Evolutionary conservation across 2,329 filamentous ascomycete species (phyloP), one percentile per base, ranked within the genome.

Genomic region (Aspergillus chevalieri): DNA sequence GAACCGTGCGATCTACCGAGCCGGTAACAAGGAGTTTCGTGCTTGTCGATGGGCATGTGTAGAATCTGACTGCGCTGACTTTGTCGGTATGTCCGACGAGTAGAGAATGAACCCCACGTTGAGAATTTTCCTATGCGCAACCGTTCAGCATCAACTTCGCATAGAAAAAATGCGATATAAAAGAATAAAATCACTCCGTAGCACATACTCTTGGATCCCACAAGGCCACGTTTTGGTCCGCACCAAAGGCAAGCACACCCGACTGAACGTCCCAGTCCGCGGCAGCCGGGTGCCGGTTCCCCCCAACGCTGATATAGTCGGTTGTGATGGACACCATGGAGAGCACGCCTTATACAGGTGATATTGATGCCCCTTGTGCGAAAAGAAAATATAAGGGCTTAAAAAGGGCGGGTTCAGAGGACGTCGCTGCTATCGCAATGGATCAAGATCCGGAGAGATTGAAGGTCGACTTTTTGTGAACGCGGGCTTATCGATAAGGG

Each of bases 281-380:
- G 24, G 89, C 87, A 14, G 86, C 84, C 15, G 92, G 87, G 62
- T 97, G 89, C 60, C 92, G 81, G 69, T 97, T 98, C 43, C 89
- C 92, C 52, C 93, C 93, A 54, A 85, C 83, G 43, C 89, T 85
- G 57, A 93, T 76, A 60, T 79, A 83, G 41, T 78, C 74, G 17
- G 69, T 64, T 48, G 63, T 60, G 33, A 71, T 59, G 30, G 63
- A 67, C 47, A 66, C 65, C 70, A 73, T 72, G 58, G 55, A 58
- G 38, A 41, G 10, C 19, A 21, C 38, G 2, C 38, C 17, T 38
- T 6, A 38, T 6, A 38, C n/a, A 17, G n/a, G 8, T 10, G n/a
- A 6, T 19, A 38, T 19, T 6, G 9, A 19, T 38, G n/a, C n/a
- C 8, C 10, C 34, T 6, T 9, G 17, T 17, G 34, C 7, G 34